Conservation (phyloP, 2,329 filamentous ascomycete genomes). For the Talaromyces albobiverticillius region DNA sequence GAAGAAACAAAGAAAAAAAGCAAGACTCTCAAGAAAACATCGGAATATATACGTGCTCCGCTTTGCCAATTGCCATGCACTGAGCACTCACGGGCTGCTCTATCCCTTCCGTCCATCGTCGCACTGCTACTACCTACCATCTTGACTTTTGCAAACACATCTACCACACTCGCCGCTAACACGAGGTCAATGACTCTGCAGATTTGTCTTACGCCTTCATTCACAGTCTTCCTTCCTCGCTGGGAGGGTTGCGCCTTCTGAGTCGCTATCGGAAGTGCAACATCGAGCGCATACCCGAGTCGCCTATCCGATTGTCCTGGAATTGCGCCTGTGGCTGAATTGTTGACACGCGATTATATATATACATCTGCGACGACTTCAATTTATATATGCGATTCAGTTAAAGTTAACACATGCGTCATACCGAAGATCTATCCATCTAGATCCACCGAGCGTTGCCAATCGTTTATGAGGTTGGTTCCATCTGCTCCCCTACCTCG, state of each 20-base stretch:
- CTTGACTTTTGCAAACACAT: background rate
- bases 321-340: too few species aligned
- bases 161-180: background rate
- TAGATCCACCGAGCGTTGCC: background rate
- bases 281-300: background rate
- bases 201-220: background rate
- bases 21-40: too few species aligned
- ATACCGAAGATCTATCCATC: background rate
- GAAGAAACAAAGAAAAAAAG: too few species aligned
- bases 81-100: background rate
- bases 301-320: background rate
- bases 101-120: background rate
- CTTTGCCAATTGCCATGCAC: background rate
- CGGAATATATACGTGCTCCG: background rate
- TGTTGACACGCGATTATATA: too few species aligned
- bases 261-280: background rate
- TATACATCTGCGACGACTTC: background rate
- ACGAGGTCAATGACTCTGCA: constrained; percentile 2
- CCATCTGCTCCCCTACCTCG: background rate
- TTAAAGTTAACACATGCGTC: background rate
- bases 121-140: background rate
- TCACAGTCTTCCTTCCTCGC: background rate
- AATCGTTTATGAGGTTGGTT: background rate
- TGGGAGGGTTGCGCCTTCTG: background rate
- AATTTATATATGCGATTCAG: background rate